Conservation (phyloP, 441 rosid species). For the Croton setiger region DNA sequence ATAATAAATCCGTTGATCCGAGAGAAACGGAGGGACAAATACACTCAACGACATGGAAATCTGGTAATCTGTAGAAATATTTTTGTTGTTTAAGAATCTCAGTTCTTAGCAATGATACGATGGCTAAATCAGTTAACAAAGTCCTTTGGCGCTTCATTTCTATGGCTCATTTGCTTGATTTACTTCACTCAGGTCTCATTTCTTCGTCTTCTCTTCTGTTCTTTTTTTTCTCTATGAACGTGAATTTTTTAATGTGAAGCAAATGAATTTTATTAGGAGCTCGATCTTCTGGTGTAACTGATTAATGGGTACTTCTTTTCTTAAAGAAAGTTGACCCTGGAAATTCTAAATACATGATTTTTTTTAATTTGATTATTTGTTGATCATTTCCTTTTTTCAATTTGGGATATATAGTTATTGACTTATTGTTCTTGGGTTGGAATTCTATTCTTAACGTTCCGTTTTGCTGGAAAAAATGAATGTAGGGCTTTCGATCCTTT, state of each 20-base stretch:
- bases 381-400: too few relatives aligned
- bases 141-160: slow-evolving; percentile 73
- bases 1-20: slow-evolving; percentile 11
- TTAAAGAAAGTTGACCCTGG: not conserved
- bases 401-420: not conserved
- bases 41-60: not conserved
- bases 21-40: not conserved
- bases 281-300: not conserved
- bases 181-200: slow-evolving; percentile 85
- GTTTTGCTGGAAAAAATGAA: slow-evolving; percentile 7
- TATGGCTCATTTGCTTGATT: slow-evolving; percentile 89
- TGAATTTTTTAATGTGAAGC: not conserved
- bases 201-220: too few relatives aligned
- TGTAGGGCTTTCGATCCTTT: slow-evolving; percentile 93
- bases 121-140: slow-evolving; percentile 58
- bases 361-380: too few relatives aligned
- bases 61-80: not conserved
- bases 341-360: too few relatives aligned
- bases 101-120: slow-evolving; percentile 43
- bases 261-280: not conserved
- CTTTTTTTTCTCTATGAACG: not conserved
- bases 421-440: not conserved
- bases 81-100: not conserved
- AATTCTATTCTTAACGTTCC: not conserved
- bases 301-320: not conserved